Evolutionary conservation across 257 asterid species (phyloP).

Genomic region (Plantago ovata): DNA sequence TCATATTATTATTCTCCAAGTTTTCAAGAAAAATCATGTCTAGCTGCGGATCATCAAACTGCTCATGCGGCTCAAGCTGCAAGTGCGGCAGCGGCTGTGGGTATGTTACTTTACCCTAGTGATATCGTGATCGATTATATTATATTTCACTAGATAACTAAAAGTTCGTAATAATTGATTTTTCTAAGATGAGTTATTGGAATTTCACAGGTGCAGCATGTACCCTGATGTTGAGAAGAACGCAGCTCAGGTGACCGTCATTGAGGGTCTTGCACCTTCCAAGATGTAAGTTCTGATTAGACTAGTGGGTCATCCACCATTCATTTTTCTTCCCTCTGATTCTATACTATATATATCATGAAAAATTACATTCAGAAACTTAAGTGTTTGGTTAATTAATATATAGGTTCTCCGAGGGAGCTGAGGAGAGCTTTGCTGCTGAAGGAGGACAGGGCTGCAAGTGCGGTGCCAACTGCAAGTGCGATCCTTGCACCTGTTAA

Average conservation of each 20-base stretch:
- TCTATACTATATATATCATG: neutral
- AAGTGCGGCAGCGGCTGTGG: conserved; percentile 37
- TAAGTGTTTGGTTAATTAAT: neutral
- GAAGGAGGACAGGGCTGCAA: conserved; percentile 54
- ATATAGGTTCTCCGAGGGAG: conserved; percentile 28
- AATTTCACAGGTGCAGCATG: conserved; percentile 33
- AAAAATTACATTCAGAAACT: neutral
- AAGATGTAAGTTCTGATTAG: conserved; percentile 37
- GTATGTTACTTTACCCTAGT: conserved; percentile 11
- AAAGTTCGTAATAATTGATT: neutral
- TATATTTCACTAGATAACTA: neutral
- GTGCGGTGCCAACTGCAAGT: conserved; percentile 48
- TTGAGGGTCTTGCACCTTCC: conserved; percentile 41
- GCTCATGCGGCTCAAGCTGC: conserved; percentile 40
- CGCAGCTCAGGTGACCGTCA: conserved; percentile 19
- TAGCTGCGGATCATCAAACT: conserved; percentile 26
- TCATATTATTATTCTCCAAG: no score
- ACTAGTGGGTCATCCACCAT: no score
- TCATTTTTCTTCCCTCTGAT: no score
- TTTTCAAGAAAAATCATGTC: conserved; percentile 24
- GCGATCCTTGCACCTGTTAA: conserved; percentile 49
- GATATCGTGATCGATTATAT: neutral
- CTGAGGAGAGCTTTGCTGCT: conserved; percentile 29
- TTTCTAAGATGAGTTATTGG: neutral
- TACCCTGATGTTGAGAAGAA: conserved; percentile 40